Percentiles rank a stretch among this genome's conserved stretches.
Evolutionary conservation across 441 rosid genomes (phyloP).

Genomic region (Rhodomyrtus psidioides): DNA sequence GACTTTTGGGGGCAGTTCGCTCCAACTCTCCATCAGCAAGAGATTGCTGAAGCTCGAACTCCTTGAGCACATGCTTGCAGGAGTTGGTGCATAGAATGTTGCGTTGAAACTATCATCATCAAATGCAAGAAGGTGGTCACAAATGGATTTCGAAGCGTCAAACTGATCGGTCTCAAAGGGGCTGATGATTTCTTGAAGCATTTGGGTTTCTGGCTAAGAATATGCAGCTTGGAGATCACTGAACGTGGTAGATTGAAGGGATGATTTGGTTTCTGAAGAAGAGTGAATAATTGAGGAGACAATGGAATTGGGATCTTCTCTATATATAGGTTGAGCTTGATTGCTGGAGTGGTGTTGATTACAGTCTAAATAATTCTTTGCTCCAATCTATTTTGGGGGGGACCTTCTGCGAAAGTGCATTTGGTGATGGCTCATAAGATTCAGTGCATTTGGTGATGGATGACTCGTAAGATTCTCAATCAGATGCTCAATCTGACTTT

Average conservation of each 20-base stretch:
- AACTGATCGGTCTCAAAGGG: background rate
- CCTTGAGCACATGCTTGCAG: background rate
- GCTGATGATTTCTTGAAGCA: background rate
- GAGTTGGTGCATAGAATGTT: background rate
- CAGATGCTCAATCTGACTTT: background rate
- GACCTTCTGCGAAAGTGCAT: background rate
- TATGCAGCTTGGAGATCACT: background rate
- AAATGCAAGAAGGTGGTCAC: background rate
- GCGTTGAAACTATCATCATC: accelerated
- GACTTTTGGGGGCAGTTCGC: background rate
- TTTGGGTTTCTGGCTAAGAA: background rate
- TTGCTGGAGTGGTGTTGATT: background rate
- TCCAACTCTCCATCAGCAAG: background rate
- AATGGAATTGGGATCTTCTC: background rate
- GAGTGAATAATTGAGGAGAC: background rate
- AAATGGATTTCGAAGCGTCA: background rate
- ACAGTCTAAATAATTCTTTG: too few relatives aligned
- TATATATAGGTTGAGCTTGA: background rate
- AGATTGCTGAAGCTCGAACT: background rate
- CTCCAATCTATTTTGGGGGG: background rate
- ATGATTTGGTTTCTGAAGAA: background rate
- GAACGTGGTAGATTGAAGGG: background rate
- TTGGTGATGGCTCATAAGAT: background rate
- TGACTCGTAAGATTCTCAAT: background rate
- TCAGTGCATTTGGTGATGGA: background rate